Percentiles rank a stretch among this genome's conserved stretches.
phyloP scores from a whole-genome alignment of 164 flowering plant species.

The Nymphaea thermarum region DNA sequence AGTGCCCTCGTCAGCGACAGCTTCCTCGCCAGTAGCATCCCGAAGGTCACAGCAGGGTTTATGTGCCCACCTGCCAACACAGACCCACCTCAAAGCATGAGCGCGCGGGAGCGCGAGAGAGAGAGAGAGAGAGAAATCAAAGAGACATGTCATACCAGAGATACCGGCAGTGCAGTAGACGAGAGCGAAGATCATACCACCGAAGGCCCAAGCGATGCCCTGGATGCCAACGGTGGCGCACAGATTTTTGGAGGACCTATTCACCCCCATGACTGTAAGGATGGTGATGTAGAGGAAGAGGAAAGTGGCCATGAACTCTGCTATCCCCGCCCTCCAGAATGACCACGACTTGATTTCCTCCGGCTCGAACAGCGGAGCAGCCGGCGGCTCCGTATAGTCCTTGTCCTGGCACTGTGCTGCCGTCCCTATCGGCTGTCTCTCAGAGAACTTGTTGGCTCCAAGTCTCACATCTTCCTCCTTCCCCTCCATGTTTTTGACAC shows the following conservation, averaged over 20 bases:
- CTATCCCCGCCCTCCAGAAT: constrained; percentile 87
- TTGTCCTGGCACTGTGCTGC: constrained; percentile 37
- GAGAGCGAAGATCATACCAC: constrained; percentile 82
- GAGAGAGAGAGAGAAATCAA: not conserved
- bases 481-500: constrained; percentile 12
- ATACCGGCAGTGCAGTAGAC: constrained; percentile 88
- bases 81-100: not conserved
- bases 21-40: constrained; percentile 67
- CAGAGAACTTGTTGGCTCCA: constrained; percentile 21
- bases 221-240: constrained; percentile 68
- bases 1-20: constrained; percentile 61
- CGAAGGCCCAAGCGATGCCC: constrained; percentile 35
- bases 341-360: constrained; percentile 47
- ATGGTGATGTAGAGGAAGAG: constrained; percentile 56
- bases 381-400: constrained; percentile 45
- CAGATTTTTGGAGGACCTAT: constrained; percentile 11
- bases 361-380: constrained; percentile 43
- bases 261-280: constrained; percentile 68
- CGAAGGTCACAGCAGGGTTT: constrained; percentile 81
- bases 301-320: constrained; percentile 78
- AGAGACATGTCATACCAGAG: constrained; percentile 22
- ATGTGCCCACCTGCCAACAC: constrained; percentile 55
- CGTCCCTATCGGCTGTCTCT: constrained; percentile 30
- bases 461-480: constrained; percentile 21
- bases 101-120: constrained; percentile 1